Percentiles rank a stretch among this genome's conserved stretches.
Conservation (phyloP, 371 early-diverging fungal genomes). For the Apophysomyces elegans region DNA sequence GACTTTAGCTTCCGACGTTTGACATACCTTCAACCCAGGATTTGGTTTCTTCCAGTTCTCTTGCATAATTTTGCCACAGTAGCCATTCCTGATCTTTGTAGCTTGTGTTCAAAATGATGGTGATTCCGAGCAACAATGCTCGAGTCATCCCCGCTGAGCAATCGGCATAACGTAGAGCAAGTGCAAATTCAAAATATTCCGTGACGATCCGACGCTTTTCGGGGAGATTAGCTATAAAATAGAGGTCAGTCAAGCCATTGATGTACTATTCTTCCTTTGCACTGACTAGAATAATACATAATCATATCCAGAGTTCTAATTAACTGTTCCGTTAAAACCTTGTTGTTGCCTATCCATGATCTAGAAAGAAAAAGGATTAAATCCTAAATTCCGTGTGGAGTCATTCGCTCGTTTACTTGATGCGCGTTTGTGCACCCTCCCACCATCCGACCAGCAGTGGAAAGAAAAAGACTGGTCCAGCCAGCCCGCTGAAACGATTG, state of each 20-base stretch:
- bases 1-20: constrained; percentile 7
- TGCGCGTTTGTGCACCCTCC: constrained; percentile 45
- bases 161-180: constrained; percentile 39
- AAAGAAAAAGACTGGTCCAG: constrained; percentile 47
- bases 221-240: constrained; percentile 39
- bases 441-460: constrained; percentile 56
- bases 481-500: constrained; percentile 43
- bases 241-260: not conserved
- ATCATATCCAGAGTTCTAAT: constrained; percentile 51
- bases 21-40: constrained; percentile 47
- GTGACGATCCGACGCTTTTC: constrained; percentile 45
- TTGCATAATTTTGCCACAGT: constrained; percentile 35
- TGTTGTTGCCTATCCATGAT: constrained; percentile 40
- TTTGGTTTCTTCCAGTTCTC: constrained; percentile 34
- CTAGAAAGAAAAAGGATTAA: constrained; percentile 18
- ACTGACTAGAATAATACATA: constrained; percentile 49
- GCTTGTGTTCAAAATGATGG: constrained; percentile 36
- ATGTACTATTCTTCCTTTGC: not conserved
- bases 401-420: constrained; percentile 27
- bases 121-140: constrained; percentile 43
- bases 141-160: constrained; percentile 25
- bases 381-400: not conserved
- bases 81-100: constrained; percentile 37
- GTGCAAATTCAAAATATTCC: constrained; percentile 52
- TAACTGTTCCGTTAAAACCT: constrained; percentile 39